These are phyloP conservation scores for Punica granatum DNA, from an alignment of 345 rosid genomes.

Conservation along the genomic window DNA sequence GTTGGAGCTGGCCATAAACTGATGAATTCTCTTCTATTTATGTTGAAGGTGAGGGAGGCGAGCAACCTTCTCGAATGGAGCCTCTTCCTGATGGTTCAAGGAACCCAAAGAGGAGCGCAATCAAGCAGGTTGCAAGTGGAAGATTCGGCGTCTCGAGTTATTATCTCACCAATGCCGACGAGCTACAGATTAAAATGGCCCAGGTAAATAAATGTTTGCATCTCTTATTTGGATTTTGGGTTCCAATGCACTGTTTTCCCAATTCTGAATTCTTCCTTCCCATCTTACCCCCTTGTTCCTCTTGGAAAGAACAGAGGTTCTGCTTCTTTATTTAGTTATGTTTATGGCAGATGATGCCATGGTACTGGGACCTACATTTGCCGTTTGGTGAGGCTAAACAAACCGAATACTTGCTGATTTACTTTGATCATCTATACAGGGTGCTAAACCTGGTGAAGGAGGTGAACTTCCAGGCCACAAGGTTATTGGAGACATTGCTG, in stretches of 20 bases:
- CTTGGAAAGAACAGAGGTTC: slow-evolving; percentile 28
- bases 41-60: slow-evolving; percentile 95
- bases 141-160: slow-evolving; percentile 99
- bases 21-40: not conserved
- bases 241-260: slow-evolving; percentile 28
- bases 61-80: slow-evolving; percentile 95
- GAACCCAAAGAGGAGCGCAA: slow-evolving; percentile 93
- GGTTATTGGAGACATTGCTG: slow-evolving; percentile 97
- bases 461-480: slow-evolving; percentile 99
- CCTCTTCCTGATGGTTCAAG: slow-evolving; percentile 83
- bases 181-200: slow-evolving; percentile 98
- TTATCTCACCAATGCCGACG: slow-evolving; percentile 98
- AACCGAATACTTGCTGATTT: slow-evolving; percentile 5
- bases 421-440: slow-evolving; percentile 36
- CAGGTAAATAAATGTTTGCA: slow-evolving; percentile 54
- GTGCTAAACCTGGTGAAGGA: slow-evolving; percentile 99
- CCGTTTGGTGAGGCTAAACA: slow-evolving; percentile 39
- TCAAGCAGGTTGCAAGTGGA: slow-evolving; percentile 99
- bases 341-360: slow-evolving; percentile 55
- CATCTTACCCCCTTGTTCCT: not conserved
- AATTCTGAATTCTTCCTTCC: too few species aligned
- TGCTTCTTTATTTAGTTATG: slow-evolving; percentile 40
- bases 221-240: slow-evolving; percentile 21
- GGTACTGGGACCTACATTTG: slow-evolving; percentile 25
- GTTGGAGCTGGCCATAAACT: not conserved